phyloP scores from a whole-genome alignment of 345 rosid species.

The Eutrema yunnanense region DNA sequence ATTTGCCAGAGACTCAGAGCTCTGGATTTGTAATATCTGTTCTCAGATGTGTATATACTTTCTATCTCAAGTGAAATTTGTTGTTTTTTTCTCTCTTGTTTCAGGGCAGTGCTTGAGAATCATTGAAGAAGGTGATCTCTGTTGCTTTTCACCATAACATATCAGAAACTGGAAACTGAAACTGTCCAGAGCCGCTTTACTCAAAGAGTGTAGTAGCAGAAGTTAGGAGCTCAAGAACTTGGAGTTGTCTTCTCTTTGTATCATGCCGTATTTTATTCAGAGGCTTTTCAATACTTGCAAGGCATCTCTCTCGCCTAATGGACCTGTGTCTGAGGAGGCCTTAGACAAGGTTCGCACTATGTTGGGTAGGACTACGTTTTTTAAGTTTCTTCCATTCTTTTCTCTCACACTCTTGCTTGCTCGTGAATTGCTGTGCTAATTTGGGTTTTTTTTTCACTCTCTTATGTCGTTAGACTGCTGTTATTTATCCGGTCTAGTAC shows the following conservation, averaged over 20 bases:
- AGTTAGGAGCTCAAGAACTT: neutral
- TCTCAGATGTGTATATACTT: neutral
- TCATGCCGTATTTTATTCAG: slow-evolving; percentile 79
- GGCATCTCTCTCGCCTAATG: slow-evolving; percentile 60
- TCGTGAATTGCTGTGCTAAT: neutral
- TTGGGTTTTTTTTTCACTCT: neutral
- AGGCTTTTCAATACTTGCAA: slow-evolving; percentile 77
- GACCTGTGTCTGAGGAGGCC: slow-evolving; percentile 80
- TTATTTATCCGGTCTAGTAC: neutral
- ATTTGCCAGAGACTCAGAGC: neutral
- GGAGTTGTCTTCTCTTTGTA: slow-evolving; percentile 6
- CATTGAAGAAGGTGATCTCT: slow-evolving; percentile 25
- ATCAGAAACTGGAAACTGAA: neutral
- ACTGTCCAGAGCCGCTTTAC: neutral
- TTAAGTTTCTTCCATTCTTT: neutral
- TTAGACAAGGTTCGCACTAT: slow-evolving; percentile 60
- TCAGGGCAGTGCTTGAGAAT: slow-evolving; percentile 28
- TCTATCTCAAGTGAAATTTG: neutral
- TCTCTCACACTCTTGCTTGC: neutral
- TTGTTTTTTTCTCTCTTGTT: neutral
- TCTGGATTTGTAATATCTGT: slow-evolving; percentile 1
- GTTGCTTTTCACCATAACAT: neutral
- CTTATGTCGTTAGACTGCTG: neutral
- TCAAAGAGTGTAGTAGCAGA: slow-evolving; percentile 5
- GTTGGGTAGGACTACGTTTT: slow-evolving; percentile 53